These are phyloP conservation scores for Primulina eburnea DNA, from an alignment of 257 asterid species.

Conservation along the genomic window DNA sequence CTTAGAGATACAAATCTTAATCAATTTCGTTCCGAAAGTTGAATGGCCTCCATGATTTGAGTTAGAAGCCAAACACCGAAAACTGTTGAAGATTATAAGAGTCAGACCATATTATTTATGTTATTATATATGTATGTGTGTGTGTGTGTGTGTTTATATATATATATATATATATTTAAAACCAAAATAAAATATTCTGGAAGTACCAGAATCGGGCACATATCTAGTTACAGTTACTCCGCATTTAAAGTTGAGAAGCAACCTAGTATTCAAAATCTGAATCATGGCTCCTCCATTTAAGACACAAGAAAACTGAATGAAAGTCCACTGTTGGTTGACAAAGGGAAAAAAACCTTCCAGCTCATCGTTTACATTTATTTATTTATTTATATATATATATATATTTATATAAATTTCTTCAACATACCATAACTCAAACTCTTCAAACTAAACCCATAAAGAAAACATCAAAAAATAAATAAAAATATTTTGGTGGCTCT, in stretches of 20 bases:
- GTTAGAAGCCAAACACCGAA: no score
- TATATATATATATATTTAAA: no score
- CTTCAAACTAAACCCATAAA: background rate
- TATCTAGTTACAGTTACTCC: slow-evolving; percentile 1
- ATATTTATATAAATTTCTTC: no score
- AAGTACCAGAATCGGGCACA: slow-evolving; percentile 6
- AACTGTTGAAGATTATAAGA: background rate
- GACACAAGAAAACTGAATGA: slow-evolving; percentile 30
- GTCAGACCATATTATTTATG: background rate
- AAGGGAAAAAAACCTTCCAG: slow-evolving; percentile 10
- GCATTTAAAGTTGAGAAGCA: slow-evolving; percentile 17
- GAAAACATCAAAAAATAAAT: background rate
- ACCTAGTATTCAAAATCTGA: slow-evolving; percentile 37
- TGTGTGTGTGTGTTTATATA: no score
- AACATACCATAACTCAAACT: slow-evolving; percentile 14
- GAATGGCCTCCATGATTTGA: no score
- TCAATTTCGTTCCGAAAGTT: no score
- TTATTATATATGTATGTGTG: no score
- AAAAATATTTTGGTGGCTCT: background rate
- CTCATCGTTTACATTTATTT: background rate
- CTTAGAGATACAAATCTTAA: no score
- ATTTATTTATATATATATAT: no score
- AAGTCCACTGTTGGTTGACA: slow-evolving; percentile 15
- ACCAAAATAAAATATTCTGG: background rate
- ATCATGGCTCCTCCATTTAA: slow-evolving; percentile 29